Percentiles rank a stretch among this genome's conserved stretches.
Evolutionary conservation across 306 rosid species (phyloP).

Genomic region (Adenanthera pavonina): DNA sequence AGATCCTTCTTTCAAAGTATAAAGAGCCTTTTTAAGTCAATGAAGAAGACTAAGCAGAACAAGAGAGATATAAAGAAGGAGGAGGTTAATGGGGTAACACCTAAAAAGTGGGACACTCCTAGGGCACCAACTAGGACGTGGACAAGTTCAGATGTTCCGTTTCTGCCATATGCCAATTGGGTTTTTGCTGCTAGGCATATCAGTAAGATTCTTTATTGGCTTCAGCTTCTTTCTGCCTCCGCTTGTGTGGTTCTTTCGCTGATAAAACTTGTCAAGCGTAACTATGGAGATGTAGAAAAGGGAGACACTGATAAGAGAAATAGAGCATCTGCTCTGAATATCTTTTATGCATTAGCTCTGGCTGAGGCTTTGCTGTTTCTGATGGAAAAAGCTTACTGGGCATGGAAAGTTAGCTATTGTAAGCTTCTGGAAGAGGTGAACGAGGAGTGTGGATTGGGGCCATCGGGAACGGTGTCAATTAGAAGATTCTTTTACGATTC

Average conservation of each 20-base stretch:
- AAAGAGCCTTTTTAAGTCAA: conserved; percentile 55
- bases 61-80: conserved; percentile 39
- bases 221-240: conserved; percentile 85
- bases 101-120: conserved; percentile 36
- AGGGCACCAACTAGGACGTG: conserved; percentile 70
- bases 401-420: conserved; percentile 70
- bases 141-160: conserved; percentile 83
- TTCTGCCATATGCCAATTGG: conserved; percentile 77
- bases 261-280: conserved; percentile 63
- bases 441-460: conserved; percentile 73
- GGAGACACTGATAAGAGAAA: conserved; percentile 87
- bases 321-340: conserved; percentile 66
- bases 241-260: conserved; percentile 80
- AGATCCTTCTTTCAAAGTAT: conserved; percentile 46
- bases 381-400: conserved; percentile 84
- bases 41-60: conserved; percentile 37
- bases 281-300: conserved; percentile 77
- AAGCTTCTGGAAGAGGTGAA: conserved; percentile 75
- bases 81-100: conserved; percentile 30
- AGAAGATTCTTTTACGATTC: conserved; percentile 92
- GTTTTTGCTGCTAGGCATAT: conserved; percentile 69
- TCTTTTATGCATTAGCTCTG: conserved; percentile 83
- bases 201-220: conserved; percentile 91
- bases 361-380: conserved; percentile 89
- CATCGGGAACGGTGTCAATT: conserved; percentile 66